These are phyloP conservation scores for Diophrys appendiculata DNA, from an alignment of 73 alveolate genomes.

Conservation along the genomic window DNA sequence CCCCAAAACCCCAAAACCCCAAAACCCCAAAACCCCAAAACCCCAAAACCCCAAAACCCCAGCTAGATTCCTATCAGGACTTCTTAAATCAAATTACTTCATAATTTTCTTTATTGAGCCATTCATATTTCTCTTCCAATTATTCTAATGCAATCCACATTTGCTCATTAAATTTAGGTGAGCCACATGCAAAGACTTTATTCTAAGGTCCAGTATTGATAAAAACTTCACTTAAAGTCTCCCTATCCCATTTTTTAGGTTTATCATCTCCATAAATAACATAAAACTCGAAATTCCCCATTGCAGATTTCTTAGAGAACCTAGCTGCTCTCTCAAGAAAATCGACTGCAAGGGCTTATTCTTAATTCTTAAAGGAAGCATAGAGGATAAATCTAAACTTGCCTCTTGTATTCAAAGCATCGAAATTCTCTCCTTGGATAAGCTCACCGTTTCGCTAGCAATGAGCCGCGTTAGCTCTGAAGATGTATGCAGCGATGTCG, in stretches of 20 bases:
- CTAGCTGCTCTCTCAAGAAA: not conserved
- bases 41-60: no score
- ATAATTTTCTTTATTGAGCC: no score
- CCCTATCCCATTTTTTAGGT: slow-evolving; percentile 1
- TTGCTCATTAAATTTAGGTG: not conserved
- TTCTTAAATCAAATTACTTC: no score
- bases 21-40: no score
- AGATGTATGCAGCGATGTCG: slow-evolving; percentile 44
- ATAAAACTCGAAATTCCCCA: not conserved
- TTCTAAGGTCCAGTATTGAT: not conserved
- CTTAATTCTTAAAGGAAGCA: slow-evolving; percentile 25
- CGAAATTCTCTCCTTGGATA: not conserved
- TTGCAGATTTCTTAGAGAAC: not conserved
- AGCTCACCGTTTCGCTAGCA: not conserved
- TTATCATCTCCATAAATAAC: not conserved
- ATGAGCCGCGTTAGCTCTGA: slow-evolving; percentile 15
- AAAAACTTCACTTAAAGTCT: not conserved
- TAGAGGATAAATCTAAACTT: slow-evolving; percentile 44
- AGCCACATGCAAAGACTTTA: slow-evolving; percentile 10
- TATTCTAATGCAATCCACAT: no score
- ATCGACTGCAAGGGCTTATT: slow-evolving; percentile 20
- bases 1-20: no score
- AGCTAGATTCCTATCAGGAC: no score
- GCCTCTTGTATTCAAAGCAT: not conserved
- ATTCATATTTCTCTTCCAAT: no score